Conservation (phyloP, 768 basidiomycete genomes). For the Mycena venus region DNA sequence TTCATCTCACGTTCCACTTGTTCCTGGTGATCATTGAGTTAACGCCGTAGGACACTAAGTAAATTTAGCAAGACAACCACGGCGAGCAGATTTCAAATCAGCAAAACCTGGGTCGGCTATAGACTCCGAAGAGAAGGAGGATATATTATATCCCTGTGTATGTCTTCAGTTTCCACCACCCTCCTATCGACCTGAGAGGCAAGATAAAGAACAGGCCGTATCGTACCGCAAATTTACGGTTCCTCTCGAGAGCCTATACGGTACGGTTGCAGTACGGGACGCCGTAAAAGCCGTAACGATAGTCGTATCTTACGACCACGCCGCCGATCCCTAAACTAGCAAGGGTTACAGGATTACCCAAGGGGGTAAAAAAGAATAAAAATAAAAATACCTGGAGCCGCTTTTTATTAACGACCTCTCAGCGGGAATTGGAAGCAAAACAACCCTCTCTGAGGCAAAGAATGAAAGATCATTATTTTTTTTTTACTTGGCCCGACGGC, state of each 20-base stretch:
- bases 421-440: not conserved
- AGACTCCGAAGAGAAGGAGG: no score
- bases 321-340: not conserved
- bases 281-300: no score
- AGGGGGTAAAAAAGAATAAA: not conserved
- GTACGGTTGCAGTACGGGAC: not conserved
- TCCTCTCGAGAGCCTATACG: not conserved
- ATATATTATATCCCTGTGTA: not conserved
- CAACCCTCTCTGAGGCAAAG: not conserved
- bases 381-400: not conserved
- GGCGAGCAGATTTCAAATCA: no score
- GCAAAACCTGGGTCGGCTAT: no score
- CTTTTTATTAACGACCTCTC: not conserved
- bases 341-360: not conserved
- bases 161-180: not conserved
- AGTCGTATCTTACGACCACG: no score
- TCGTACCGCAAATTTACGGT: not conserved
- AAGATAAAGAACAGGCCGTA: not conserved
- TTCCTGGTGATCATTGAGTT: no score
- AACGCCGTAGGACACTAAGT: no score
- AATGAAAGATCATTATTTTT: no score
- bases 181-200: not conserved
- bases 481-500: not conserved
- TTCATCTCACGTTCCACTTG: no score
- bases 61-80: no score